phyloP scores from a whole-genome alignment of 345 rosid species.

The Citrus maxima region DNA sequence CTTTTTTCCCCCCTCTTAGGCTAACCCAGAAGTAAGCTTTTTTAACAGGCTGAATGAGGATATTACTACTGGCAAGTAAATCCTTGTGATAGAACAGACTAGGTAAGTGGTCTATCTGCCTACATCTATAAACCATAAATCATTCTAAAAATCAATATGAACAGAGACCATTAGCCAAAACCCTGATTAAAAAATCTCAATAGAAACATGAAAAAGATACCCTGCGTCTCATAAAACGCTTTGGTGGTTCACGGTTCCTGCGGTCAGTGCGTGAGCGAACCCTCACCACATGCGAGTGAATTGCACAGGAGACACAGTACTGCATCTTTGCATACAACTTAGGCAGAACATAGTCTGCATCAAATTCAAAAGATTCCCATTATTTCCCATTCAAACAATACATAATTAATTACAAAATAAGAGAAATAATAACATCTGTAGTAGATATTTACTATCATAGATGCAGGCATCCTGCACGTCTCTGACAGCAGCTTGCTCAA shows the following conservation, averaged over 20 bases:
- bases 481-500: conserved; percentile 87
- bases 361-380: neutral
- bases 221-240: conserved; percentile 78
- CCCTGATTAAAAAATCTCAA: neutral
- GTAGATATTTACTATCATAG: conserved; percentile 46
- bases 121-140: neutral
- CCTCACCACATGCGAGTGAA: conserved; percentile 96
- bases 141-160: neutral
- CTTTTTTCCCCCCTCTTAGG: too few species aligned
- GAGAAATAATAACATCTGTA: neutral
- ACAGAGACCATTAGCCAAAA: neutral
- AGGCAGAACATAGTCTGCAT: conserved; percentile 65
- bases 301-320: conserved; percentile 93
- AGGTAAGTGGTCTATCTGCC: neutral
- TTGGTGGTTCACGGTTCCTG: conserved; percentile 81
- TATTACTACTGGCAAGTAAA: too few species aligned
- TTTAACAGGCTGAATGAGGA: too few species aligned
- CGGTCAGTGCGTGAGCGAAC: conserved; percentile 77
- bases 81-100: neutral
- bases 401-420: too few species aligned
- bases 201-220: conserved; percentile 23
- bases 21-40: neutral
- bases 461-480: conserved; percentile 90
- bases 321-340: conserved; percentile 86
- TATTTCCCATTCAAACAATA: neutral